These are phyloP conservation scores for Apiospora sp. DNA, from an alignment of 2,329 filamentous ascomycete genomes.

Conservation along the genomic window DNA sequence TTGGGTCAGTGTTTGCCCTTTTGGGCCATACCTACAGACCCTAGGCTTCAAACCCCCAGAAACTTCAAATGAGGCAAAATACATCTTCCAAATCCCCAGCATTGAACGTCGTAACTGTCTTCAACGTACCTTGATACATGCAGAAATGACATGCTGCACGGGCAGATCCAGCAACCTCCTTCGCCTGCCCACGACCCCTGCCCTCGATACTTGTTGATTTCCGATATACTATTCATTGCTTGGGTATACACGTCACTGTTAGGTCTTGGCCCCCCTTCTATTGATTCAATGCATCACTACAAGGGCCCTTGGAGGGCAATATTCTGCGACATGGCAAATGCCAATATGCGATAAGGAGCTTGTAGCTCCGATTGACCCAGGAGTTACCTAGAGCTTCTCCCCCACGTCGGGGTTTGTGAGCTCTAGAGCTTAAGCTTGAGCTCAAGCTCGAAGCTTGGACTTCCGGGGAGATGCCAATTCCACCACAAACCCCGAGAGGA, in stretches of 20 bases:
- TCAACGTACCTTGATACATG: conserved; percentile 17
- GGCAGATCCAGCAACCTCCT: conserved; percentile 17
- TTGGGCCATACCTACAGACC: conserved; percentile 4
- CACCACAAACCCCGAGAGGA: neutral
- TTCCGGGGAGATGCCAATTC: conserved; percentile 7
- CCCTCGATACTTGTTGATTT: conserved; percentile 1
- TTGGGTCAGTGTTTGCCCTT: neutral
- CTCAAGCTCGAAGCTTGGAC: neutral
- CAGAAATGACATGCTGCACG: conserved; percentile 21
- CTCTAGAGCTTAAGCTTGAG: neutral
- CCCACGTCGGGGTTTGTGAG: neutral
- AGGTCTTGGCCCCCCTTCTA: neutral
- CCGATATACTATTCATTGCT: neutral
- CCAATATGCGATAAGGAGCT: conserved; percentile 4
- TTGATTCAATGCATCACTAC: neutral
- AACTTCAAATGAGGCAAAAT: conserved; percentile 9
- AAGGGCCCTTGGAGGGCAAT: neutral
- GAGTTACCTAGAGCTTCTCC: neutral
- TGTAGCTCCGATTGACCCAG: neutral
- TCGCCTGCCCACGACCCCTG: neutral
- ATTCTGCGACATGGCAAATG: conserved; percentile 7
- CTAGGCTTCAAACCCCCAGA: neutral
- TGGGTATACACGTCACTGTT: neutral
- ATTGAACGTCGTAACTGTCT: neutral
- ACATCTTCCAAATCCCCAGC: neutral